These are phyloP conservation scores for Borovskyia barvae DNA, from an alignment of 208 protist genomes.

Conservation along the genomic window DNA sequence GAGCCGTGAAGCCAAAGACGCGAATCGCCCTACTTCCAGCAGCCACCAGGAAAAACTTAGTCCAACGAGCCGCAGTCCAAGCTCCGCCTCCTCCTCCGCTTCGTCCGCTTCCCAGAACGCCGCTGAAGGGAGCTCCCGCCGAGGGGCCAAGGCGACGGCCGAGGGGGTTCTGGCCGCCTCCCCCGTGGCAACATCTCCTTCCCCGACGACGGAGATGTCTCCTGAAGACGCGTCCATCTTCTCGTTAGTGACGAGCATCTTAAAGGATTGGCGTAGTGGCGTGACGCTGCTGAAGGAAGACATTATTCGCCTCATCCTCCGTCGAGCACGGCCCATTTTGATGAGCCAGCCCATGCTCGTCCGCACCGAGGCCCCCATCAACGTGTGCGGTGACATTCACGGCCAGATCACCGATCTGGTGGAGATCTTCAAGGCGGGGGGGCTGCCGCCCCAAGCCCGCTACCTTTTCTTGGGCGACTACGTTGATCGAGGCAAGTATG, in stretches of 20 bases:
- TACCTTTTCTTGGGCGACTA: conserved; percentile 99
- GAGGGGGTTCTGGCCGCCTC: background rate
- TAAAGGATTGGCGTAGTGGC: conserved; percentile 37
- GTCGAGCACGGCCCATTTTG: conserved; percentile 45
- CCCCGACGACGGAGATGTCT: conserved; percentile 11
- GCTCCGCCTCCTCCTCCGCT: conserved; percentile 2
- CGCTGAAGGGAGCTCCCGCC: background rate
- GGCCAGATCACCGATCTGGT: conserved; percentile 96
- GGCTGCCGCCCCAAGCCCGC: conserved; percentile 67
- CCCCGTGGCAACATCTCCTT: background rate
- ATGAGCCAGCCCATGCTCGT: conserved; percentile 85
- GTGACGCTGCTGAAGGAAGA: conserved; percentile 47
- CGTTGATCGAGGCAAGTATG: conserved; percentile 97
- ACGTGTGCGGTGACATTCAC: conserved; percentile 94
- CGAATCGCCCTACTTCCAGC: too few relatives aligned
- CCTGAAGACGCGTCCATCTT: conserved; percentile 17
- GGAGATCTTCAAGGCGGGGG: conserved; percentile 92
- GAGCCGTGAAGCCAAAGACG: too few relatives aligned
- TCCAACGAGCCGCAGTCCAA: conserved; percentile 4
- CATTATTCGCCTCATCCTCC: conserved; percentile 50
- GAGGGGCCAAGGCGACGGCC: background rate
- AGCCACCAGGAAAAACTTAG: too few relatives aligned
- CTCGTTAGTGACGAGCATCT: conserved; percentile 23
- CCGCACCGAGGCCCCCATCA: conserved; percentile 67
- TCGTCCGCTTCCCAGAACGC: background rate